Conservation (phyloP, 257 asterid genomes). For the Solanum lignicaule region DNA sequence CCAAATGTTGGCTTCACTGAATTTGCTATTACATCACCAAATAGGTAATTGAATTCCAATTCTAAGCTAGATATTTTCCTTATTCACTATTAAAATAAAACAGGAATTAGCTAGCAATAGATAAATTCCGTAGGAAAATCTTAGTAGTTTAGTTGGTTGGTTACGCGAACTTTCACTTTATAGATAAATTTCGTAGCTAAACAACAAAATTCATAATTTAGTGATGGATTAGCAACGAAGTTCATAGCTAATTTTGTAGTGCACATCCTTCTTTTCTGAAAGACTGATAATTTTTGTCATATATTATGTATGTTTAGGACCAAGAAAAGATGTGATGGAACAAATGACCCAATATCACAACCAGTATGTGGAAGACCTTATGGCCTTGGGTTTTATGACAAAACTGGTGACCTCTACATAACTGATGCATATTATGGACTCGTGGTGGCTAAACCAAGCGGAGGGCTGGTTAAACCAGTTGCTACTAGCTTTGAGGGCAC, state of each 20-base stretch:
- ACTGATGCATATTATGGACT: neutral
- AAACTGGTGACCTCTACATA: neutral
- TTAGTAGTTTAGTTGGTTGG: too few relatives aligned
- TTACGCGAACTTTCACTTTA: too few relatives aligned
- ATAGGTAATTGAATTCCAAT: neutral
- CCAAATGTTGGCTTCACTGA: neutral
- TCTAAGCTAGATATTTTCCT: neutral
- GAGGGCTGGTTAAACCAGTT: neutral
- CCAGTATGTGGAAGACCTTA: neutral
- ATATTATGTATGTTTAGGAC: neutral
- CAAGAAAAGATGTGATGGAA: neutral
- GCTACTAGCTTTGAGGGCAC: neutral
- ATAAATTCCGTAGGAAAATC: too few relatives aligned
- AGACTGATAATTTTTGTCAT: neutral
- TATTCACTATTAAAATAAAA: neutral
- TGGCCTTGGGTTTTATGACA: neutral
- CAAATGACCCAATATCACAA: neutral
- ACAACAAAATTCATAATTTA: too few relatives aligned
- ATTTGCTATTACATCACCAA: conserved; percentile 1
- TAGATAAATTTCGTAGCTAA: too few relatives aligned
- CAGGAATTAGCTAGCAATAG: neutral
- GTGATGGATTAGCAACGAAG: too few relatives aligned
- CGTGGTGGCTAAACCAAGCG: neutral
- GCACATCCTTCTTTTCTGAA: too few relatives aligned
- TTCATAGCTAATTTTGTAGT: too few relatives aligned